Percentiles rank a stretch among this genome's conserved stretches.
Evolutionary conservation across 2,329 filamentous ascomycete genomes (phyloP).

Genomic region (Bipolaris cookei): DNA sequence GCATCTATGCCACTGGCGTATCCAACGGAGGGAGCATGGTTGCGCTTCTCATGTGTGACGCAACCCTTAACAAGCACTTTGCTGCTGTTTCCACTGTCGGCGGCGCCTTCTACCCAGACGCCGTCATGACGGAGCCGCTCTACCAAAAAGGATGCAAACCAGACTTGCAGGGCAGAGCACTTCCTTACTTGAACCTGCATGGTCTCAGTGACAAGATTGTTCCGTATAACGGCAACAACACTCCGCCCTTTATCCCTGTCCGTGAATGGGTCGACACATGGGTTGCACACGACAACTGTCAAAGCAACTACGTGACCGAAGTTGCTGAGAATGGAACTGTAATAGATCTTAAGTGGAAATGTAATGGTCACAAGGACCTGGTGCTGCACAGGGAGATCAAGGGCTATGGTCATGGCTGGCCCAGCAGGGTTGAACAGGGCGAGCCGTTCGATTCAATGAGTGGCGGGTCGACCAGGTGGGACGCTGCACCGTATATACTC

Average conservation of each 20-base stretch:
- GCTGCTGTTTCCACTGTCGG: conserved; percentile 57
- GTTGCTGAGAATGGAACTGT: conserved; percentile 20
- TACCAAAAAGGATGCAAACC: conserved; percentile 25
- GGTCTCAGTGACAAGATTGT: conserved; percentile 30
- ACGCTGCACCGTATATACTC: conserved; percentile 28
- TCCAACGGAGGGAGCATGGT: conserved; percentile 62
- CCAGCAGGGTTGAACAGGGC: conserved; percentile 22
- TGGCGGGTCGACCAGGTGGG: conserved; percentile 28
- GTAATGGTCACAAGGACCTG: conserved; percentile 19
- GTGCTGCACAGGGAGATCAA: conserved; percentile 25
- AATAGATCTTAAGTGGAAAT: conserved; percentile 23
- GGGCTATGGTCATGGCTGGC: conserved; percentile 36
- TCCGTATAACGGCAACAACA: conserved; percentile 31
- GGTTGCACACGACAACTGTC: conserved; percentile 20
- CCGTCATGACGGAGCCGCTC: conserved; percentile 22
- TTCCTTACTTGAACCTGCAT: conserved; percentile 32
- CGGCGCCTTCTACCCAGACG: conserved; percentile 52
- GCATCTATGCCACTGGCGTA: conserved; percentile 57
- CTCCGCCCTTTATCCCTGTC: conserved; percentile 23
- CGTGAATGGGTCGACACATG: conserved; percentile 20
- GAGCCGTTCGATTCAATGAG: conserved; percentile 29
- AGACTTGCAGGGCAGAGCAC: not conserved
- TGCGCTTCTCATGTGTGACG: conserved; percentile 55
- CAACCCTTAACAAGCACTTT: conserved; percentile 48
- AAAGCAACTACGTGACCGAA: not conserved